Base-by-base conservation (phyloP, 805 yeast species). In the Danielia reshetovae region DNA sequence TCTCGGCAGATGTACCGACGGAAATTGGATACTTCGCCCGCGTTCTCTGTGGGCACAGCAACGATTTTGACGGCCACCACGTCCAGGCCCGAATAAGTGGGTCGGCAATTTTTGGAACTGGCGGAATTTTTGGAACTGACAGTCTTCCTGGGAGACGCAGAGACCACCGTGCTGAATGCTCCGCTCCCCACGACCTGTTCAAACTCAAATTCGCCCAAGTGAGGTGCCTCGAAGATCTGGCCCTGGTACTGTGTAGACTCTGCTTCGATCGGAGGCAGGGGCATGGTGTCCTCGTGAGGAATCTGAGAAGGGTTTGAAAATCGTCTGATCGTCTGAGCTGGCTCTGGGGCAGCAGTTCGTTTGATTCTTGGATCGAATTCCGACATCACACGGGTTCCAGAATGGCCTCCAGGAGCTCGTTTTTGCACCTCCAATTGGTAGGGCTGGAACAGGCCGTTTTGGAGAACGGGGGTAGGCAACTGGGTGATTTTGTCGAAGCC, bases 21-120 rank as follows among this genome's bases (percentile, higher is more conserved):
- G 55, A 65, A 57, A 48, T 59, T 53, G 38, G 50, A 37, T 24
- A 55, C 34, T 28, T 54, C 56, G 36, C 40, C 31, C 37, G 47
- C 40, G 16, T 46, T 51, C 4, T 54, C 50, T 2, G 44, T 43
- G 7, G 74, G 74, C n/a, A 67, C 57, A 4, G 54, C 39, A 11
- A 74, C 62, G 12, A 85, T 73, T 55, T 90, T 90, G 24, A 90
- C 72, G 0, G 97, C 97, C 4, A 80, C 81, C 17, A 52, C 35
- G 1, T 38, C 7, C 13, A 5, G n/a, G 6, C 6, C n/a, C n/a
- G 26, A 11, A n/a, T n/a, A n/a, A n/a, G n/a, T n/a, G n/a, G n/a
- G n/a, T n/a, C n/a, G n/a, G n/a, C n/a, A n/a, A n/a, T n/a, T n/a
- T n/a, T n/a, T n/a, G n/a, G n/a, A n/a, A n/a, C n/a, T n/a, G 6